Evolutionary conservation across 306 rosid genomes (phyloP), one percentile per base, ranked within the genome.

Genomic region (Echinosophora koreensis): DNA sequence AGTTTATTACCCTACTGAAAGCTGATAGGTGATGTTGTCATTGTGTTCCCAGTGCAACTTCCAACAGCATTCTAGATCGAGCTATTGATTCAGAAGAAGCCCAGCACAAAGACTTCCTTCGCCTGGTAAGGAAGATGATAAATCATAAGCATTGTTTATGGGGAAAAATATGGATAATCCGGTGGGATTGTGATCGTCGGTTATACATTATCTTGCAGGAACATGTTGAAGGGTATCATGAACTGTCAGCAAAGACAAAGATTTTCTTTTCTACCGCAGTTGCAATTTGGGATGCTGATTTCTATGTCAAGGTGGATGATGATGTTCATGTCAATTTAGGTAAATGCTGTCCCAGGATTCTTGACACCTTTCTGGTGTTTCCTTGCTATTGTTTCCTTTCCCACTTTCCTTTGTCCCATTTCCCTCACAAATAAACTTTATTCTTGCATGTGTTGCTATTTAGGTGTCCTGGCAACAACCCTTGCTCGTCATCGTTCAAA

Each of bases 281-380:
- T 81, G 84, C 92, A 58, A 80, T 44, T 58, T 96, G 97, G 97
- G 98, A 96, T 82, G 96, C 99, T 74, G 96, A 96, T 78, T 96
- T 96, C 85, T 92, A 96, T 80, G 91, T 96, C 70, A 96, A 96
- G 86, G 93, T 96, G 72, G 99, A 96, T 67, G 99, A 96, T 52
- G 99, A 96, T 80, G 99, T 96, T 76, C 99, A 96, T 81, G 98
- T 96, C 85, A 96, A 96, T 89, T 86, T 96, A 84, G 99, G 99
- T 92, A 86, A 6, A 83, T 18, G 11, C 18, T 39, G 54, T 74
- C 77, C 60, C 47, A 35, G 18, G 64, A 47, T 55, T 64, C 63
- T 68, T 41, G 62, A n/a, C 73, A 35, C 57, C 51, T 76, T 58
- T 56, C 51, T 59, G 17, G 8, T 66, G 65, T 74, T 63, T 64